A percentile compares a stretch with the other conserved stretches of the same genome.
Evolutionary conservation across 1,284 basidiomycete species (phyloP).

Genomic region (Leccinum solheimii): DNA sequence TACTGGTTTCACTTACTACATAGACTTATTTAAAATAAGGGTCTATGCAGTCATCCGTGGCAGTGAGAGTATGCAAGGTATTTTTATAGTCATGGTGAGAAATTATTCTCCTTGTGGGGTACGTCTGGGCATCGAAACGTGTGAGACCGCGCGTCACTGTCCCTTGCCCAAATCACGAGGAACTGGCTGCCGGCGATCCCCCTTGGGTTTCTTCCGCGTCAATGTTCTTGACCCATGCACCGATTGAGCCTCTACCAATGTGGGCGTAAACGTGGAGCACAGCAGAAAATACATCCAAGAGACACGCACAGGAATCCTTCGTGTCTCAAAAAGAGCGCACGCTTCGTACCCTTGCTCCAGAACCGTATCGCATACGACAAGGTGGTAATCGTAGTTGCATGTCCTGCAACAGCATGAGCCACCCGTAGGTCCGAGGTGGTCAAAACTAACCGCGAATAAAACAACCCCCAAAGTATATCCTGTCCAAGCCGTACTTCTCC

Average conservation of each 20-base stretch:
- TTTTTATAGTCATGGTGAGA: constrained; percentile 27
- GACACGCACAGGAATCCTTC: constrained; percentile 92
- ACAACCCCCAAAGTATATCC: constrained; percentile 99
- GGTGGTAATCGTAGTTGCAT: constrained; percentile 96
- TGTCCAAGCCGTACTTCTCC: constrained; percentile 95
- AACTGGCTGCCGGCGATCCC: constrained; percentile 1
- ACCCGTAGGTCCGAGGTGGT: background rate
- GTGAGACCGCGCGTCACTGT: constrained; percentile 1
- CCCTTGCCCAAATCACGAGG: constrained; percentile 11
- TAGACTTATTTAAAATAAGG: constrained; percentile 11
- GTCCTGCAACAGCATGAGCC: constrained; percentile 54
- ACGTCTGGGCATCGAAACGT: constrained; percentile 13
- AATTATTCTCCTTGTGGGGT: constrained; percentile 24
- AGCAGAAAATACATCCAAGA: constrained; percentile 5
- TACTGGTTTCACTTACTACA: constrained; percentile 2
- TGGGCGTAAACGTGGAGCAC: constrained; percentile 7
- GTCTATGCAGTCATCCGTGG: constrained; percentile 13
- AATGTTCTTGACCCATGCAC: constrained; percentile 97
- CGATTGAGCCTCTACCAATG: constrained; percentile 77
- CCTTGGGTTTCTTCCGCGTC: constrained; percentile 41
- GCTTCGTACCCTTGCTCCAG: constrained; percentile 98
- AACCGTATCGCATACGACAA: constrained; percentile 99
- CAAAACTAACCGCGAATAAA: constrained; percentile 87
- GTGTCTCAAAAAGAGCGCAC: constrained; percentile 94
- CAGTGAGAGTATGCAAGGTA: constrained; percentile 26